These are phyloP conservation scores for Mycena latifolia DNA, from an alignment of 768 basidiomycete species.

Conservation along the genomic window DNA sequence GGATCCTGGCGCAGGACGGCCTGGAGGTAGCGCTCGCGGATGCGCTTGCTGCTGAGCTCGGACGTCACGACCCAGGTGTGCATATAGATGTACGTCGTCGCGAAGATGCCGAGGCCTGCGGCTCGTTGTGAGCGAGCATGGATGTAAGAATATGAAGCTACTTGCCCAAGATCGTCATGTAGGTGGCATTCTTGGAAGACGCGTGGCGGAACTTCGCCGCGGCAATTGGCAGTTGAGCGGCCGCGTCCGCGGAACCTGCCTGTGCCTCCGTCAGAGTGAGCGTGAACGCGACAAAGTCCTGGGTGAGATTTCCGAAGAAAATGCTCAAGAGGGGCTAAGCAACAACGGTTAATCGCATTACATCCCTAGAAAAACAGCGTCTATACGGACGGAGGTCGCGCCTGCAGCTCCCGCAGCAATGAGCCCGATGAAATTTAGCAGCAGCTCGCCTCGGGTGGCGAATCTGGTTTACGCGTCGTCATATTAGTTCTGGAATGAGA, in stretches of 20 bases:
- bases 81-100: constrained; percentile 82
- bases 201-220: constrained; percentile 64
- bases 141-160: not conserved
- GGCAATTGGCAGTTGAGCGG: constrained; percentile 46
- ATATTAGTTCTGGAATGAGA: not conserved
- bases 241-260: constrained; percentile 39
- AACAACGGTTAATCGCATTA: too few relatives aligned
- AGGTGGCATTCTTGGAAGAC: constrained; percentile 70
- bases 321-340: constrained; percentile 52
- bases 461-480: constrained; percentile 49
- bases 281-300: constrained; percentile 76
- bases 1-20: constrained; percentile 89
- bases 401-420: constrained; percentile 80
- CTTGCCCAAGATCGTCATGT: constrained; percentile 72
- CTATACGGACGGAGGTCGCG: constrained; percentile 47
- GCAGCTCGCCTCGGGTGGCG: constrained; percentile 76
- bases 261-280: constrained; percentile 40
- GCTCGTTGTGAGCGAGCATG: not conserved
- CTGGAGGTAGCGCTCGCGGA: constrained; percentile 84
- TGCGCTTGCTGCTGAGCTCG: constrained; percentile 84
- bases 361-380: too few relatives aligned
- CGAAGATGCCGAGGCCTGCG: constrained; percentile 70
- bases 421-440: constrained; percentile 77
- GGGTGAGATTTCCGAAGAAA: constrained; percentile 86
- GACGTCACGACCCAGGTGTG: constrained; percentile 78